phyloP scores from a whole-genome alignment of 257 asterid species.

The Avicennia marina region DNA sequence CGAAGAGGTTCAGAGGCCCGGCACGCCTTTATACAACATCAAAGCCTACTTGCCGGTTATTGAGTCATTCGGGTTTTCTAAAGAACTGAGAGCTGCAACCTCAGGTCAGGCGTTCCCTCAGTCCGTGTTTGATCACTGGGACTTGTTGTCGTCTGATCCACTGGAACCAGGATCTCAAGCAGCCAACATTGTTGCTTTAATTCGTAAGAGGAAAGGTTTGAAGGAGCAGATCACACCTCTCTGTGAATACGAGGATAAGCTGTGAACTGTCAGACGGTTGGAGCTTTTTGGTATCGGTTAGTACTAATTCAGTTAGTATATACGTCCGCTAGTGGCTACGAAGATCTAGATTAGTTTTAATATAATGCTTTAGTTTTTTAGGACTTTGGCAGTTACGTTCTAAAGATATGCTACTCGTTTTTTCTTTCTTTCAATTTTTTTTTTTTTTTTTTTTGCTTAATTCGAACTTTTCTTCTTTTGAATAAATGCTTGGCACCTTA shows the following conservation, averaged over 20 bases:
- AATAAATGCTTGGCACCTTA: no score
- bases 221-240: constrained; percentile 48
- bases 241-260: constrained; percentile 39
- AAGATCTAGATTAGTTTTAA: no score
- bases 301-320: no score
- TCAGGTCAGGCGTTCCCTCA: constrained; percentile 46
- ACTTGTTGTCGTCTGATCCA: constrained; percentile 43
- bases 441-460: no score
- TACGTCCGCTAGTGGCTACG: no score
- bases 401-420: no score
- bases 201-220: constrained; percentile 44
- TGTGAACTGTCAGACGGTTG: constrained; percentile 20
- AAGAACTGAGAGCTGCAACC: constrained; percentile 36
- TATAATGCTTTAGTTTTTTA: no score
- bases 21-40: constrained; percentile 42
- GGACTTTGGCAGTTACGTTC: no score
- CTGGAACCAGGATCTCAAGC: constrained; percentile 38
- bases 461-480: no score
- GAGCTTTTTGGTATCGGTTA: no score
- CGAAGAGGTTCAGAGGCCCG: constrained; percentile 42
- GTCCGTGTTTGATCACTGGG: constrained; percentile 47
- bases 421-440: no score
- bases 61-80: constrained; percentile 47
- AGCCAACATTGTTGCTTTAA: constrained; percentile 22
- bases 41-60: constrained; percentile 39